Conservation (phyloP, 192 early-diverging fungal genomes). For the Dissophora ornata region DNA sequence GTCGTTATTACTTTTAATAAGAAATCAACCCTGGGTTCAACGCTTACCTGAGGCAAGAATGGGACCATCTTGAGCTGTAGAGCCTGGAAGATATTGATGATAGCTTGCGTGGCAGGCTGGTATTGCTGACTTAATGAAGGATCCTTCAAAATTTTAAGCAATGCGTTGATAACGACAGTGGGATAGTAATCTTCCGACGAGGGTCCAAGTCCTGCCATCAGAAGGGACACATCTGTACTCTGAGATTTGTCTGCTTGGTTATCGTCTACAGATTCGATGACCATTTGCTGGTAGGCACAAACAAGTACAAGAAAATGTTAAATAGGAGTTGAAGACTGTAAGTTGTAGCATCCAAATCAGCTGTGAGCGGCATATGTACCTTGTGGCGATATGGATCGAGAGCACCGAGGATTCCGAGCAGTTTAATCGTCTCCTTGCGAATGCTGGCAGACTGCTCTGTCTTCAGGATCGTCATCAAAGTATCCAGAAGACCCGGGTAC, state of each 20-base stretch:
- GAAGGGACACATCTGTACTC: conserved; percentile 64
- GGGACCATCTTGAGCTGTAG: conserved; percentile 88
- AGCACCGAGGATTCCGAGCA: conserved; percentile 94
- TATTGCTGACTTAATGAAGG: conserved; percentile 84
- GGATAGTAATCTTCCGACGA: conserved; percentile 93
- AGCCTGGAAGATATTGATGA: conserved; percentile 94
- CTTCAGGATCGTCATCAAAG: conserved; percentile 84
- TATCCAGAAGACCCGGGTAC: conserved; percentile 86
- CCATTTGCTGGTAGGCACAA: conserved; percentile 54
- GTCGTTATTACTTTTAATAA: too few relatives aligned
- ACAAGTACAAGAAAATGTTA: background rate
- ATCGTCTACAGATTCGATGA: conserved; percentile 60
- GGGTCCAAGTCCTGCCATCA: conserved; percentile 76
- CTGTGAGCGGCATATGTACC: conserved; percentile 41
- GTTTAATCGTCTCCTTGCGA: conserved; percentile 85
- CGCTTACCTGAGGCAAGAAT: conserved; percentile 83
- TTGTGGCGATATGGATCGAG: conserved; percentile 89
- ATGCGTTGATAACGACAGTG: conserved; percentile 86
- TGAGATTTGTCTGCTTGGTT: conserved; percentile 62
- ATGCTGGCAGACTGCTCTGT: conserved; percentile 80
- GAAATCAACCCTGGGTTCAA: too few relatives aligned
- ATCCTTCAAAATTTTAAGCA: conserved; percentile 91
- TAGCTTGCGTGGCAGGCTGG: conserved; percentile 86
- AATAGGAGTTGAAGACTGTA: background rate
- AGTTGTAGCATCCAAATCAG: too few relatives aligned